Conservation (phyloP, 306 rosid species). For the Citrullus mucosospermus region DNA sequence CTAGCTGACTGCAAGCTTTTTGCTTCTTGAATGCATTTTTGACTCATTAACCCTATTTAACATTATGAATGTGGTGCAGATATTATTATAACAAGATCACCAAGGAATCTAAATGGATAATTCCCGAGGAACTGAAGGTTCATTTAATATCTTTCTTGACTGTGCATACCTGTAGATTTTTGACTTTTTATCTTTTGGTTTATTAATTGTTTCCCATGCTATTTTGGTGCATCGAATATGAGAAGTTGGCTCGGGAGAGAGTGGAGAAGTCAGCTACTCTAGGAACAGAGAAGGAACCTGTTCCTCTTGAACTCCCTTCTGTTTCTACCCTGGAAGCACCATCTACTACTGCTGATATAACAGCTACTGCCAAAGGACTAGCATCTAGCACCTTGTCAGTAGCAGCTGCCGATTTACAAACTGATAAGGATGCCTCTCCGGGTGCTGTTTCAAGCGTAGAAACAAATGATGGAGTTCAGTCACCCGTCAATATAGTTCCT, state of each 20-base stretch:
- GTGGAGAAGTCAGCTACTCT: constrained; percentile 37
- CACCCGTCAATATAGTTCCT: constrained; percentile 25
- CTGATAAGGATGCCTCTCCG: constrained; percentile 36
- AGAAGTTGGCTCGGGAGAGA: constrained; percentile 79
- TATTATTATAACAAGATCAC: constrained; percentile 73
- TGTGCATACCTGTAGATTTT: neutral
- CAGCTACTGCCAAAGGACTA: constrained; percentile 36
- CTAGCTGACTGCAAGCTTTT: neutral
- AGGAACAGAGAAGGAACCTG: constrained; percentile 26
- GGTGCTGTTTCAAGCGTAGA: constrained; percentile 22
- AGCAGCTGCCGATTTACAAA: constrained; percentile 29
- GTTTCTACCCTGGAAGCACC: constrained; percentile 33
- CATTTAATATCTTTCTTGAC: constrained; percentile 9
- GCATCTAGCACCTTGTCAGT: constrained; percentile 53
- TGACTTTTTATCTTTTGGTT: neutral
- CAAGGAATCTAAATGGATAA: constrained; percentile 79
- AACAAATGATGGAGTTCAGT: constrained; percentile 35
- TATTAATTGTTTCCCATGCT: neutral
- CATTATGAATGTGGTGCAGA: constrained; percentile 37
- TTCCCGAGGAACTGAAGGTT: constrained; percentile 88
- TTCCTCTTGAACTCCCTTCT: constrained; percentile 32
- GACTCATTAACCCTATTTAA: constrained; percentile 6
- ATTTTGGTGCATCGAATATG: constrained; percentile 15
- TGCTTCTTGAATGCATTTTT: constrained; percentile 8
- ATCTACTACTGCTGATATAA: constrained; percentile 26